Evolutionary conservation across 139 green algal species (phyloP).

Genomic region (Pleodorina starrii): DNA sequence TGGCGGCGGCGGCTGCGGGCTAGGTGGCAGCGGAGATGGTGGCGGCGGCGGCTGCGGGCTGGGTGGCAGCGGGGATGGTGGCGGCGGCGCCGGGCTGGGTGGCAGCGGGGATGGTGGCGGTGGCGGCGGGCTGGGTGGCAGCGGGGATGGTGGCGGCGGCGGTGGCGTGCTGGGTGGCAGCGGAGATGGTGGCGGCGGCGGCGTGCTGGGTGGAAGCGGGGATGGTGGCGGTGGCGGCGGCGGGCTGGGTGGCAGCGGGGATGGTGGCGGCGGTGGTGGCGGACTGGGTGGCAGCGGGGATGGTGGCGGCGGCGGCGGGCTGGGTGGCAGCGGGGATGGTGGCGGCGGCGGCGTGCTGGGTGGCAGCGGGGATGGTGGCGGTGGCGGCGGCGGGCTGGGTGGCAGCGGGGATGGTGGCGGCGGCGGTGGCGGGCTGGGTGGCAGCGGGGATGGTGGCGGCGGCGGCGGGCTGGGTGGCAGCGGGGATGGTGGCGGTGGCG

Average conservation of each 20-base stretch:
- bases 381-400: not conserved
- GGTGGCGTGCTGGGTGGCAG: not conserved
- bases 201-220: not conserved
- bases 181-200: not conserved
- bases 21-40: not conserved
- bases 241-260: not conserved
- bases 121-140: too few species aligned
- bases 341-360: not conserved
- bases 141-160: not conserved
- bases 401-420: not conserved
- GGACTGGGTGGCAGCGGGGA: not conserved
- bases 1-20: not conserved
- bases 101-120: not conserved
- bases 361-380: not conserved
- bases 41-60: too few species aligned
- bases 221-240: not conserved
- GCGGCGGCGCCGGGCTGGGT: not conserved
- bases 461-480: not conserved
- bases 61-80: not conserved
- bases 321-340: not conserved
- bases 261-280: not conserved
- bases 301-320: not conserved
- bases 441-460: not conserved
- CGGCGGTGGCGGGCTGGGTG: not conserved
- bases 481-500: not conserved